Evolutionary conservation across 306 rosid genomes (phyloP), one percentile per base, ranked within the genome.

Genomic region (Lupinus albus): DNA sequence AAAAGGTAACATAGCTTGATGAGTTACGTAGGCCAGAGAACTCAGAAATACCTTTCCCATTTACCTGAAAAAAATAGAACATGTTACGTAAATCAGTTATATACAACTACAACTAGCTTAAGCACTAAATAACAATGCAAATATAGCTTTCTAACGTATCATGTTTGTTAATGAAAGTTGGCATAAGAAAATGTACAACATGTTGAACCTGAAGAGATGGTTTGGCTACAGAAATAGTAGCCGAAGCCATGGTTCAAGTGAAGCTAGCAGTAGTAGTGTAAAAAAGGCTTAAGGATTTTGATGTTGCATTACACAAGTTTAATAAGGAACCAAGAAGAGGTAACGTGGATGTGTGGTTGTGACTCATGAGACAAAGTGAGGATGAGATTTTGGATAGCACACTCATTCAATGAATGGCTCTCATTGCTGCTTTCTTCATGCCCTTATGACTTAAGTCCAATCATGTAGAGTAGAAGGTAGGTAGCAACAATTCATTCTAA

Each of bases 211-310:
- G 91, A 58, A 83, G 81, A 75, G 89, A 81, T 64, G 97, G 88
- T 72, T 91, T 92, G 86, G 96, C 95, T 79, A 85, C 95, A 13
- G 95, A 89, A 12, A 93, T 78, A 78, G 91, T 80, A 80, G 97
- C 95, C 84, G 98, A 84, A 74, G 98, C 97, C 98, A 93, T 93
- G 85, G 16, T 67, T 71, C 10, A 76, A 58, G 53, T 64, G 79
- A 13, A 45, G 71, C 16, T n/a, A 17, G 75, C 7, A 50, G 79
- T 3, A 16, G 45, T 47, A 36, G 53, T 15, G 69, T 32, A 38
- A 61, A 68, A 38, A 61, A 68, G 68, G 3, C 45, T 64, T 15
- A 65, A 7, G 35, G 52, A 35, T 13, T 25, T 28, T 49, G 41
- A 61, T 55, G 65, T 66, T 78, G 28, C 51, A 72, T 80, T 3